These are phyloP conservation scores for Camellia granthamiana DNA, from an alignment of 148 eudicot species.

Conservation along the genomic window DNA sequence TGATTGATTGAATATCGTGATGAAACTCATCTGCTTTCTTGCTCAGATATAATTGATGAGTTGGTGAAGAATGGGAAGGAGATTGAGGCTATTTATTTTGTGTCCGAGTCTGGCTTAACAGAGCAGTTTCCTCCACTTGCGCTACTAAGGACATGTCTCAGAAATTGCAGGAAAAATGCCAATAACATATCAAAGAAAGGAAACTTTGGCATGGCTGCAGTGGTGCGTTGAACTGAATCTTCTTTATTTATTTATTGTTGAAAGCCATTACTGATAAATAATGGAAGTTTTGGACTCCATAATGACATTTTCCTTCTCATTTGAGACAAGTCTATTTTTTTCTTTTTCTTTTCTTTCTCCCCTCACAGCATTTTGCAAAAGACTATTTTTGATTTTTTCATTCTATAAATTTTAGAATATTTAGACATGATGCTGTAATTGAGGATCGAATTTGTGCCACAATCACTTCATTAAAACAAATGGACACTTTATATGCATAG, in stretches of 20 bases:
- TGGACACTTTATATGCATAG: not conserved
- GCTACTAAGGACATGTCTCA: slow-evolving; percentile 39
- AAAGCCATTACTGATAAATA: not conserved
- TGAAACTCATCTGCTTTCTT: not conserved
- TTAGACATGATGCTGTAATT: not conserved
- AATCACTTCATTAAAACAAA: not conserved
- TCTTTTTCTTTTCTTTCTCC: not conserved
- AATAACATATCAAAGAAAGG: slow-evolving; percentile 16
- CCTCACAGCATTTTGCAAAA: not conserved
- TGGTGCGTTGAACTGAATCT: slow-evolving; percentile 5
- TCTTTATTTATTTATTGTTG: not conserved
- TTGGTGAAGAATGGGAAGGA: slow-evolving; percentile 38
- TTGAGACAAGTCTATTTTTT: not conserved
- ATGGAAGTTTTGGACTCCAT: not conserved
- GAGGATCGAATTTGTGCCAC: not conserved
- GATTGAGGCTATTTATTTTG: slow-evolving; percentile 58
- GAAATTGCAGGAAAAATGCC: slow-evolving; percentile 22
- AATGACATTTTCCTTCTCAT: slow-evolving; percentile 4
- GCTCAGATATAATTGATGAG: slow-evolving; percentile 14
- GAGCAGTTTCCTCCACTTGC: slow-evolving; percentile 45
- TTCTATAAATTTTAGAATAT: not conserved
- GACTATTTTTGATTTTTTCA: not conserved
- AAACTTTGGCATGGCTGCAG: slow-evolving; percentile 10
- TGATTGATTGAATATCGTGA: not conserved
- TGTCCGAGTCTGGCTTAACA: slow-evolving; percentile 44